Evolutionary conservation across 257 asterid genomes (phyloP).

Genomic region (Petunia axillaris): DNA sequence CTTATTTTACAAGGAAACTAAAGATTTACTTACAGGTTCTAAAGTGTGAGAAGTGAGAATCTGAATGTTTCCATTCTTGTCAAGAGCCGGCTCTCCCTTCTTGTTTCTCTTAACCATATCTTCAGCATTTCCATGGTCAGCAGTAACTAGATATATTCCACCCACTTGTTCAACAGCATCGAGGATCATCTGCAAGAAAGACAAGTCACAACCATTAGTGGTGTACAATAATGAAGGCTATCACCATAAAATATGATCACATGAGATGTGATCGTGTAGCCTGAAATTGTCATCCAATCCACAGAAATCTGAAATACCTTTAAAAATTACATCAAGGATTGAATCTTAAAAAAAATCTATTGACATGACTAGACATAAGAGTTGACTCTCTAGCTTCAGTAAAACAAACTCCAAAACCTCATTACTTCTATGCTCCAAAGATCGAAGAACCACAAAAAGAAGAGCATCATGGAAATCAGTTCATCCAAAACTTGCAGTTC

Average conservation of each 20-base stretch:
- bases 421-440: background rate
- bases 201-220: background rate
- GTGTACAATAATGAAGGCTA: constrained; percentile 1
- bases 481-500: constrained; percentile 9
- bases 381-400: background rate
- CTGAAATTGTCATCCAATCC: background rate
- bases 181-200: constrained; percentile 64
- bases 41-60: constrained; percentile 92
- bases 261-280: background rate
- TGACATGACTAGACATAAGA: background rate
- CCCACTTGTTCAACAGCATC: constrained; percentile 94
- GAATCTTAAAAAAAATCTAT: background rate
- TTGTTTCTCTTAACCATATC: constrained; percentile 98
- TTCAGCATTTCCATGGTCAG: constrained; percentile 99
- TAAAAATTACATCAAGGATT: background rate
- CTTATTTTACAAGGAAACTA: too few relatives aligned
- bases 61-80: constrained; percentile 84
- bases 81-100: constrained; percentile 92
- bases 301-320: constrained; percentile 11
- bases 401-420: background rate
- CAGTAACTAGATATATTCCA: constrained; percentile 91
- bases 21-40: constrained; percentile 68
- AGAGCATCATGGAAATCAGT: constrained; percentile 10
- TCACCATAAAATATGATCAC: background rate
- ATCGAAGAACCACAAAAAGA: constrained; percentile 3